These are phyloP conservation scores for Hypoxylon fragiforme DNA, from an alignment of 495 filamentous ascomycete genomes.

Conservation along the genomic window DNA sequence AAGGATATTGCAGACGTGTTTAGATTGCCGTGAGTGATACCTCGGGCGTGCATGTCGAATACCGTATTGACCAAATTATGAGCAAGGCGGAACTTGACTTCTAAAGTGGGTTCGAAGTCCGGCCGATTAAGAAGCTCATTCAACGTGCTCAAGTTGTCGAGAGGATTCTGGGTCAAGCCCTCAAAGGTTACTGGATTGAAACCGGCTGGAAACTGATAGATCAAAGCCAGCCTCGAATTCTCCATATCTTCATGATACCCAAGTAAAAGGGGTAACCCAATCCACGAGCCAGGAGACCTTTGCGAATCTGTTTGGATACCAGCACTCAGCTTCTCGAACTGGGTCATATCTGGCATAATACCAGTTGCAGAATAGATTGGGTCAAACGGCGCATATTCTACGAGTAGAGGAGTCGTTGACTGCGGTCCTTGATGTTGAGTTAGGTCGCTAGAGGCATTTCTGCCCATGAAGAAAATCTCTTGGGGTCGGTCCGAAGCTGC, in stretches of 20 bases:
- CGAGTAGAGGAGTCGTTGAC: conserved; percentile 58
- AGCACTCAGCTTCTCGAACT: conserved; percentile 64
- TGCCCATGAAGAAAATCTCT: conserved; percentile 59
- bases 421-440: conserved; percentile 39
- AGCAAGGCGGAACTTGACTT: conserved; percentile 83
- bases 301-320: conserved; percentile 59
- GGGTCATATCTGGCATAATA: conserved; percentile 63
- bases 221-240: conserved; percentile 74
- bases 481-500: conserved; percentile 34
- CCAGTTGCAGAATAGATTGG: conserved; percentile 64
- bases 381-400: conserved; percentile 70
- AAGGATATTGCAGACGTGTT: conserved; percentile 81
- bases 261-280: conserved; percentile 60
- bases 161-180: conserved; percentile 49
- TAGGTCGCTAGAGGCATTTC: conserved; percentile 48
- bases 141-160: conserved; percentile 54
- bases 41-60: conserved; percentile 73
- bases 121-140: conserved; percentile 54
- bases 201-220: conserved; percentile 77
- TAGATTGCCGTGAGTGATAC: conserved; percentile 78
- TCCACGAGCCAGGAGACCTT: conserved; percentile 63
- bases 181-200: conserved; percentile 63
- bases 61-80: conserved; percentile 76
- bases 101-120: conserved; percentile 60
- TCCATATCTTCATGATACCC: conserved; percentile 85